A percentile compares a stretch with the other conserved stretches of the same genome.
Evolutionary conservation across 164 flowering plant genomes (phyloP).

Genomic region (Umbellularia californica): DNA sequence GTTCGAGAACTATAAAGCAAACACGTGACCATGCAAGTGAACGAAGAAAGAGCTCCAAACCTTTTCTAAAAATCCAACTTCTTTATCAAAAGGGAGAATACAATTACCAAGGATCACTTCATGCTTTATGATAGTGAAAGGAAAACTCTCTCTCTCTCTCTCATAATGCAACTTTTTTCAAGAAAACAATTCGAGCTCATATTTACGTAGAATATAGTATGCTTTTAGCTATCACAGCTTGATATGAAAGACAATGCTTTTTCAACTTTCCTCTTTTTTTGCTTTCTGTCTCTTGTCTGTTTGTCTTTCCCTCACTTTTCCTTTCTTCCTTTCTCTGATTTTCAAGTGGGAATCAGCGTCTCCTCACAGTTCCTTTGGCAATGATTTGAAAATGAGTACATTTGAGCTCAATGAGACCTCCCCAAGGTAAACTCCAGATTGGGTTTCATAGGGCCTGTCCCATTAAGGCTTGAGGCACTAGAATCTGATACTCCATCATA

Average conservation of each 20-base stretch:
- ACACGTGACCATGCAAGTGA: conserved; percentile 18
- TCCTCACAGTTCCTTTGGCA: conserved; percentile 8
- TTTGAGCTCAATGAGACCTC: conserved; percentile 51
- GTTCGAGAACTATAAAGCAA: conserved; percentile 6
- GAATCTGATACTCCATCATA: conserved; percentile 58
- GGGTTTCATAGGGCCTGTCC: conserved; percentile 45
- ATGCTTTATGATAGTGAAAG: conserved; percentile 8
- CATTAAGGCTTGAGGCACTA: conserved; percentile 40
- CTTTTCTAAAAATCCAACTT: conserved; percentile 4
- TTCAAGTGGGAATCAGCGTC: conserved; percentile 43
- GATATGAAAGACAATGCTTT: conserved; percentile 29
- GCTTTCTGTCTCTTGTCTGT: not conserved
- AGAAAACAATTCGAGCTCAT: conserved; percentile 50
- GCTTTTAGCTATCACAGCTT: conserved; percentile 36
- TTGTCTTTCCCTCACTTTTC: not conserved
- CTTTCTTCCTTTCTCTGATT: conserved; percentile 32
- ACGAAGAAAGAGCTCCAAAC: conserved; percentile 1
- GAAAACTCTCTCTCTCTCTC: conserved; percentile 2
- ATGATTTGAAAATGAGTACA: conserved; percentile 54
- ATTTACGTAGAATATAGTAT: conserved; percentile 51
- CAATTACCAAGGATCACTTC: conserved; percentile 14
- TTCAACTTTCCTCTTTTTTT: not conserved
- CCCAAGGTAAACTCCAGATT: conserved; percentile 92
- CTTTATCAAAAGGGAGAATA: conserved; percentile 11
- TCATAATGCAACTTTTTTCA: not conserved